Evolutionary conservation across 768 basidiomycete species (phyloP).

Genomic region (Boletus reticulatus): DNA sequence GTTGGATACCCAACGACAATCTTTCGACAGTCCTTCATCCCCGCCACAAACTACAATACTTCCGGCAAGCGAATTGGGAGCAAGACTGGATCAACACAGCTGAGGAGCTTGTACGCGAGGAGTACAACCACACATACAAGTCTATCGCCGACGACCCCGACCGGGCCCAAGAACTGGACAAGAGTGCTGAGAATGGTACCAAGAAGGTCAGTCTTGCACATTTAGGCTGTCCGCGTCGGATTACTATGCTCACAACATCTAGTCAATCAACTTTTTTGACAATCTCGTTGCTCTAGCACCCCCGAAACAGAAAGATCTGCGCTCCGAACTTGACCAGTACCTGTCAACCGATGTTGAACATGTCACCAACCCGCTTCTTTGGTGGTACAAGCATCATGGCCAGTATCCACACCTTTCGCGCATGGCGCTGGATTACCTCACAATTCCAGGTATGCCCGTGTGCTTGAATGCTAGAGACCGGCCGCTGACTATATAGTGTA

Average conservation of each 20-base stretch:
- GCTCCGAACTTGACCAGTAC: not conserved
- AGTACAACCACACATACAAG: not conserved
- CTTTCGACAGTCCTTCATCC: too few species aligned
- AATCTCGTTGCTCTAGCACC: not conserved
- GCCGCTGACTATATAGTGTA: not conserved
- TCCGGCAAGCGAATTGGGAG: not conserved
- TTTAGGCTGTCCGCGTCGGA: too few species aligned
- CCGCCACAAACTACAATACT: too few species aligned
- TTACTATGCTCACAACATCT: too few species aligned
- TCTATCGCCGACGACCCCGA: not conserved
- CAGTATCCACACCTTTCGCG: not conserved
- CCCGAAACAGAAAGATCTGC: not conserved
- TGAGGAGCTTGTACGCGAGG: not conserved
- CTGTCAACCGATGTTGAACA: not conserved
- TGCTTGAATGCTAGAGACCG: too few species aligned
- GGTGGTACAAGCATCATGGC: not conserved
- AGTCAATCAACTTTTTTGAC: not conserved
- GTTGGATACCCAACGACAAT: too few species aligned
- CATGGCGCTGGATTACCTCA: not conserved
- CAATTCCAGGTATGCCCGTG: too few species aligned
- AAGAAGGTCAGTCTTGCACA: too few species aligned
- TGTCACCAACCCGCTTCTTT: not conserved
- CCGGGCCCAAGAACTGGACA: not conserved
- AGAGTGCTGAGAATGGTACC: not conserved
- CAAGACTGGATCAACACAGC: not conserved